Evolutionary conservation across 192 early-diverging fungal genomes (phyloP), one percentile per base, ranked within the genome.

Genomic region (Linnemannia schmuckeri): DNA sequence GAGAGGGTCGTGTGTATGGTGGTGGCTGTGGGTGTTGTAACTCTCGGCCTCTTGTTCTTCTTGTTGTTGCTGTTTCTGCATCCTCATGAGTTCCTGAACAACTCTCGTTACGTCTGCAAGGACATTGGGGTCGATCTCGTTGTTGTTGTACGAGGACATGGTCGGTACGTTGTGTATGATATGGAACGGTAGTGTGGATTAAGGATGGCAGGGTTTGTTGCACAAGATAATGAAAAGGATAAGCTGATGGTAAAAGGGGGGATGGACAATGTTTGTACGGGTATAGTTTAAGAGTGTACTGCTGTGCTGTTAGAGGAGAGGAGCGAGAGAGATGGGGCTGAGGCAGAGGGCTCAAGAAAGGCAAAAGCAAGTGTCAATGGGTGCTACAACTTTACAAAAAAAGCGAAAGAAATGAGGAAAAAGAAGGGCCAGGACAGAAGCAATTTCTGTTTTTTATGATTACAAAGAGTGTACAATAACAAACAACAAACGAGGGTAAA

Each of bases 71-170:
- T n/a, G 69, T 44, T 86, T 76, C 47, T 87, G 85, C 72, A 78
- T 77, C 6, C 61, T 49, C 85, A 87, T 87, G 46, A 87, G 49
- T 33, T 87, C 85, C 41, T 87, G 75, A 6, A 86, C 85, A 1
- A 87, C 80, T 17, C 85, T 76, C n/a, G 85, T 75, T 46, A 87
- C 85, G 47, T 87, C 85, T 15, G 85, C 85, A 7, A 87, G 79
- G 49, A 87, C 74, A 35, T 76, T 63, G 20, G 85, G 85, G 37
- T 87, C 85, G 54, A 87, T 87, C 27, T 87, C 85, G 61, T 77
- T 54, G 70, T 75, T 76, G n/a, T 70, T 54, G 63, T 24, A 63
- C 27, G 41, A 76, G 5, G 77, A 75, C 73, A 75, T 70, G 35
- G 70, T 77, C 7, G 70, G 63, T 42, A 38, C 17, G 37, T 42